Percentiles rank a stretch among this genome's conserved stretches.
phyloP scores from a whole-genome alignment of 257 asterid species.

The Jaltomata sinuosa region DNA sequence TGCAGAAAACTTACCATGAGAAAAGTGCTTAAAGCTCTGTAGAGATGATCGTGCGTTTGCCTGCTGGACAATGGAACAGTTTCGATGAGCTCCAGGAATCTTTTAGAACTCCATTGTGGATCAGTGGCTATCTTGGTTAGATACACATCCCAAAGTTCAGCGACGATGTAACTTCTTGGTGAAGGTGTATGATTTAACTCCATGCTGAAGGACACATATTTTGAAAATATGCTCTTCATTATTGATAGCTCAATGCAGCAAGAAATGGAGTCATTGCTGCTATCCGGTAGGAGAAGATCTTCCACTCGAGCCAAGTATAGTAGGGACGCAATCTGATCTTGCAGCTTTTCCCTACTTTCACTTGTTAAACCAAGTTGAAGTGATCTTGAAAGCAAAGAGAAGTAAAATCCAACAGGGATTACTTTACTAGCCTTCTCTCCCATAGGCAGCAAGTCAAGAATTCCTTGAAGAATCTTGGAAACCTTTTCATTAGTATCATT shows the following conservation, averaged over 20 bases:
- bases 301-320: conserved; percentile 44
- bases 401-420: conserved; percentile 60
- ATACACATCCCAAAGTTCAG: conserved; percentile 59
- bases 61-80: conserved; percentile 44
- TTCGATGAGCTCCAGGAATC: conserved; percentile 50
- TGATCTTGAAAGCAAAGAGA: conserved; percentile 39
- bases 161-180: conserved; percentile 23
- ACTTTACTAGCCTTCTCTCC: conserved; percentile 32
- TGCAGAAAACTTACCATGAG: conserved; percentile 28
- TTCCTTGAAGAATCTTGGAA: conserved; percentile 25
- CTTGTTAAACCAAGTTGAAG: conserved; percentile 21
- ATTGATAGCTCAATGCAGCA: conserved; percentile 20
- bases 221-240: conserved; percentile 45
- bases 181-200: conserved; percentile 19
- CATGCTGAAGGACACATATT: conserved; percentile 20
- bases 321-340: conserved; percentile 31
- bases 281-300: conserved; percentile 32
- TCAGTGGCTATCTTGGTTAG: conserved; percentile 36
- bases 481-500: conserved; percentile 7
- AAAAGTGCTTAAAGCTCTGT: conserved; percentile 42
- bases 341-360: conserved; percentile 43
- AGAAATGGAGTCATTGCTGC: conserved; percentile 7
- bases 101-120: conserved; percentile 23
- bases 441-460: conserved; percentile 42
- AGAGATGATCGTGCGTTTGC: conserved; percentile 59